These are phyloP conservation scores for Psilocybe cubensis DNA, from an alignment of 768 basidiomycete genomes.

Conservation along the genomic window DNA sequence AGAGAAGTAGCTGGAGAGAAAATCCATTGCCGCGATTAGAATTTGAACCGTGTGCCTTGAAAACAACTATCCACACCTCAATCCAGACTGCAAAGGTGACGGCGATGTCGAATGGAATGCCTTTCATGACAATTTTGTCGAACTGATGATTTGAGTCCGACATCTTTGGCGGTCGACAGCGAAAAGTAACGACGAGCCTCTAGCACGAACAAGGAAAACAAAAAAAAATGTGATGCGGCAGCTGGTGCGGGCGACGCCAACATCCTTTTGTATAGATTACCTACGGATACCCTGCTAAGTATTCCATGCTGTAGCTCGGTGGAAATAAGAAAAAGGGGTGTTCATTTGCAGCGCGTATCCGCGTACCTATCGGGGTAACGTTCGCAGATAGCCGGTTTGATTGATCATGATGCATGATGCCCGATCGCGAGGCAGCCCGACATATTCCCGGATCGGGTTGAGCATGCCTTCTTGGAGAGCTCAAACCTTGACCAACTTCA, in stretches of 20 bases:
- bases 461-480: no score
- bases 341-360: neutral
- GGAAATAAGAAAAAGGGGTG: neutral
- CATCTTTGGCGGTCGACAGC: neutral
- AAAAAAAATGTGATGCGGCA: neutral
- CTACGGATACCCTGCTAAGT: neutral
- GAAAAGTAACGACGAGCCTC: neutral
- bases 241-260: neutral
- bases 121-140: neutral
- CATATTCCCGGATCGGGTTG: neutral
- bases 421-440: neutral
- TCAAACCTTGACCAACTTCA: no score
- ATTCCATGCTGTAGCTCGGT: neutral
- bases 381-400: neutral
- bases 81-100: slow-evolving; percentile 5
- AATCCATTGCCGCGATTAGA: neutral
- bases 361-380: neutral
- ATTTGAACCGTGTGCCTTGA: neutral
- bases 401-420: neutral
- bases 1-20: neutral
- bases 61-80: neutral
- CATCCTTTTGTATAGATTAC: neutral
- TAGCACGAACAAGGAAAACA: neutral
- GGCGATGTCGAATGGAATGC: neutral
- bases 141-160: neutral